Conservation (phyloP, 208 protist species). For the Entamoeba moshkovskii region DNA sequence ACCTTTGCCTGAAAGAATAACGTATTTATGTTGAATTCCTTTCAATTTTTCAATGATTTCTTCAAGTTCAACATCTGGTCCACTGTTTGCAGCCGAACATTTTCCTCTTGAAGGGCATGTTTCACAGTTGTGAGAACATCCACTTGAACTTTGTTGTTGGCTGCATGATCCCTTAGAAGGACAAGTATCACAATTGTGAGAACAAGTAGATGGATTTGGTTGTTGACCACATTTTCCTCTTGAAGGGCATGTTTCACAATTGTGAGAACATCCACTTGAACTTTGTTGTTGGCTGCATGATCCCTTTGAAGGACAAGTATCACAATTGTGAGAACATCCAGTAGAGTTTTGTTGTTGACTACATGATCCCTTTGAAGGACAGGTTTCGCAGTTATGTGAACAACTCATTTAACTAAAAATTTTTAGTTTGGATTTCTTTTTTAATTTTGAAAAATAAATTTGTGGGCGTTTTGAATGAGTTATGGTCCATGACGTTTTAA, state of each 20-base stretch:
- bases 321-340: too few species aligned
- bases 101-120: not conserved
- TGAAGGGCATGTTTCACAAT: not conserved
- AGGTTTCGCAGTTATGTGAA: not conserved
- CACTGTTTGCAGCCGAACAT: not conserved
- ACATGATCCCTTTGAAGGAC: not conserved
- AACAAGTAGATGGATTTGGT: not conserved
- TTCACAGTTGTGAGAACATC: not conserved
- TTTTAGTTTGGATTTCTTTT: not conserved
- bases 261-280: too few species aligned
- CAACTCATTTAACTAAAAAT: not conserved
- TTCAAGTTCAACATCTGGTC: not conserved
- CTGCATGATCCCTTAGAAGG: not conserved
- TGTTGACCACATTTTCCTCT: not conserved
- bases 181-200: not conserved
- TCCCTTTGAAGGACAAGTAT: not conserved
- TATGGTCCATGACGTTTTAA: too few species aligned
- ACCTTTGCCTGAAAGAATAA: conserved; percentile 96
- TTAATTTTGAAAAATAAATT: too few species aligned
- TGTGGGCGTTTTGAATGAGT: too few species aligned
- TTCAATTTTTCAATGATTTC: not conserved
- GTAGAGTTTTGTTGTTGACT: not conserved
- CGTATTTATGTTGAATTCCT: conserved; percentile 62
- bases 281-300: too few species aligned
- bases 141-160: not conserved